A percentile compares a stretch with the other conserved stretches of the same genome.
Conservation (phyloP, 257 asterid species). For the Avicennia marina region DNA sequence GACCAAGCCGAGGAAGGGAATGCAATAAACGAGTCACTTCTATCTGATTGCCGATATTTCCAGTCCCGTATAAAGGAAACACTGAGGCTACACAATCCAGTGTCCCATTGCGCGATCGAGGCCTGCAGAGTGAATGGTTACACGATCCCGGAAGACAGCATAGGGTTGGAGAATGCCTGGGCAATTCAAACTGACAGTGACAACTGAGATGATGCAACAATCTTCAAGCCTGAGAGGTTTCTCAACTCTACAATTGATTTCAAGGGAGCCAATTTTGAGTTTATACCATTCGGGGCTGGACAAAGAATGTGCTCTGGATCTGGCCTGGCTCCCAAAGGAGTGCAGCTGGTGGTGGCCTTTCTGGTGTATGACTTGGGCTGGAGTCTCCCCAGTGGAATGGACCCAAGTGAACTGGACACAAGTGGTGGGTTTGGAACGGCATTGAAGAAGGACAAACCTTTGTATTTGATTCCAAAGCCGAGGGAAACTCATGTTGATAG, state of each 20-base stretch:
- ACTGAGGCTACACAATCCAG: conserved; percentile 8
- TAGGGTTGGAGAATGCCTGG: conserved; percentile 13
- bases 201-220: background rate
- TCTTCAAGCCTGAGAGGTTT: conserved; percentile 13
- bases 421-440: background rate
- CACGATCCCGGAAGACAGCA: conserved; percentile 8
- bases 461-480: conserved; percentile 16
- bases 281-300: conserved; percentile 13
- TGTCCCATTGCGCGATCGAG: conserved; percentile 8
- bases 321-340: background rate
- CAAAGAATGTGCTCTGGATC: conserved; percentile 14
- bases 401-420: background rate
- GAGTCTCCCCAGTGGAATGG: background rate
- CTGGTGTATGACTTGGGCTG: conserved; percentile 15
- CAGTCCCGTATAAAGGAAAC: conserved; percentile 18
- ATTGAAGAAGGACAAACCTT: conserved; percentile 2
- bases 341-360: conserved; percentile 8
- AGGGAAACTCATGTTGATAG: too few species aligned
- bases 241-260: background rate
- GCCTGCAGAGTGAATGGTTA: background rate
- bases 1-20: background rate
- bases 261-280: background rate
- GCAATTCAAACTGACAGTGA: background rate
- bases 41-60: background rate
- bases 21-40: background rate